A percentile compares a stretch with the other conserved stretches of the same genome.
Evolutionary conservation across 176 grass and related monocot species (phyloP).

Genomic region (Cenchrus americanus): DNA sequence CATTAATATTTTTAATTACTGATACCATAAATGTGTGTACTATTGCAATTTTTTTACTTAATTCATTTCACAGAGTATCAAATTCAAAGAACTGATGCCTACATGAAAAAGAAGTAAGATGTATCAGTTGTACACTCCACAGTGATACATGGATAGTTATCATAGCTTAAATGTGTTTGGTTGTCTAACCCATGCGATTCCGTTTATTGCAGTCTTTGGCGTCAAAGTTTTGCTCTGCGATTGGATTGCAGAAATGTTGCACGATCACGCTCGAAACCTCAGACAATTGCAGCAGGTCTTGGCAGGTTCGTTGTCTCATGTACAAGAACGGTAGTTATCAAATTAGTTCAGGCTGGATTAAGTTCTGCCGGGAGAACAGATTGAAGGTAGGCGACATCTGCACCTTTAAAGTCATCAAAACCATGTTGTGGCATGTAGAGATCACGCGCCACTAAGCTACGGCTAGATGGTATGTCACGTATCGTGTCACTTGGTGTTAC

Average conservation of each 20-base stretch:
- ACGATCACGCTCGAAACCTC: slow-evolving; percentile 22
- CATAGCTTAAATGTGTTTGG: neutral
- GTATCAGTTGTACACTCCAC: too few relatives aligned
- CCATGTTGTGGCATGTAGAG: slow-evolving; percentile 15
- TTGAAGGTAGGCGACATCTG: slow-evolving; percentile 36
- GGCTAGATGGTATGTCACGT: neutral
- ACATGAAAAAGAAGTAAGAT: neutral
- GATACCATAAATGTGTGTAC: neutral
- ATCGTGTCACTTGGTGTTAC: neutral
- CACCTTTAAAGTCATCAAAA: slow-evolving; percentile 21
- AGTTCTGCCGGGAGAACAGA: slow-evolving; percentile 24
- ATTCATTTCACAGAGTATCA: neutral
- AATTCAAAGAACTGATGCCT: neutral
- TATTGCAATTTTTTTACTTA: neutral
- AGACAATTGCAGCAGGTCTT: neutral
- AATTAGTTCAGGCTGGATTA: neutral
- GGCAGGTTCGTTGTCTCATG: neutral
- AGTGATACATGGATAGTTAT: neutral
- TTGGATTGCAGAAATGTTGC: neutral
- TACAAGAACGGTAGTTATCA: neutral
- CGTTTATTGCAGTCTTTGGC: slow-evolving; percentile 4
- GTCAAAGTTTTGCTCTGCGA: neutral
- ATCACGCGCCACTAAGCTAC: slow-evolving; percentile 3
- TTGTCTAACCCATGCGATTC: neutral
- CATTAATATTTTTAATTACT: neutral